These are phyloP conservation scores for Populus deltoides DNA, from an alignment of 345 rosid species.

Conservation along the genomic window DNA sequence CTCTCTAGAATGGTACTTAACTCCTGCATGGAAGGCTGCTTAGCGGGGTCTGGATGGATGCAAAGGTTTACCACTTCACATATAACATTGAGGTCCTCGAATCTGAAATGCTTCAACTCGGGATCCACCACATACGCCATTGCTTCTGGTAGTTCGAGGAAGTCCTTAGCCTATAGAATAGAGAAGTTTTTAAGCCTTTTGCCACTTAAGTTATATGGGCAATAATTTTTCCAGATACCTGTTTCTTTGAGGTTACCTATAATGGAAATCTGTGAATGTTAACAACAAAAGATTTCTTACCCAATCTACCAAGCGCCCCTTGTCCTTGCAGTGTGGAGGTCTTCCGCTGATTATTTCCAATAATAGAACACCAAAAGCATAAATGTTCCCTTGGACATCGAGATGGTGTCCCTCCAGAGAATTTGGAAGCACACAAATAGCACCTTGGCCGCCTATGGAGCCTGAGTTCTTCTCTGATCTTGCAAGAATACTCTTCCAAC, in stretches of 20 bases:
- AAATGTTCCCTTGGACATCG: constrained; percentile 78
- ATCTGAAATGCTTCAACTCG: constrained; percentile 67
- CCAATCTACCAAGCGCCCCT: constrained; percentile 86
- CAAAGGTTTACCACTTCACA: constrained; percentile 77
- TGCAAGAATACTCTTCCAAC: constrained; percentile 89
- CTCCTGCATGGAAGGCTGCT: constrained; percentile 67
- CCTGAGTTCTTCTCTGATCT: constrained; percentile 87
- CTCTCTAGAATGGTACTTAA: constrained; percentile 57
- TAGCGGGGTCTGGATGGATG: constrained; percentile 51
- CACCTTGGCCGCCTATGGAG: constrained; percentile 68
- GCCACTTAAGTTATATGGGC: neutral
- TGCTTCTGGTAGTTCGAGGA: constrained; percentile 68
- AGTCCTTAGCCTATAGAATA: constrained; percentile 75
- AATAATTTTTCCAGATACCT: neutral
- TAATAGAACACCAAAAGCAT: constrained; percentile 84
- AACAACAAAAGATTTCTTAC: constrained; percentile 37
- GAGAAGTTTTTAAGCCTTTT: neutral
- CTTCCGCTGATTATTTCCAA: constrained; percentile 90
- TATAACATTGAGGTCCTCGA: constrained; percentile 68
- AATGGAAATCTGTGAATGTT: neutral
- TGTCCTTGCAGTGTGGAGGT: constrained; percentile 82
- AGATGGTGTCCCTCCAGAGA: constrained; percentile 70
- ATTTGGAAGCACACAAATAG: constrained; percentile 70
- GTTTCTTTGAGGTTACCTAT: neutral
- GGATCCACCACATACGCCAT: constrained; percentile 86